phyloP scores from a whole-genome alignment of 2,329 filamentous ascomycete species.

The Clarireedia paspali region DNA sequence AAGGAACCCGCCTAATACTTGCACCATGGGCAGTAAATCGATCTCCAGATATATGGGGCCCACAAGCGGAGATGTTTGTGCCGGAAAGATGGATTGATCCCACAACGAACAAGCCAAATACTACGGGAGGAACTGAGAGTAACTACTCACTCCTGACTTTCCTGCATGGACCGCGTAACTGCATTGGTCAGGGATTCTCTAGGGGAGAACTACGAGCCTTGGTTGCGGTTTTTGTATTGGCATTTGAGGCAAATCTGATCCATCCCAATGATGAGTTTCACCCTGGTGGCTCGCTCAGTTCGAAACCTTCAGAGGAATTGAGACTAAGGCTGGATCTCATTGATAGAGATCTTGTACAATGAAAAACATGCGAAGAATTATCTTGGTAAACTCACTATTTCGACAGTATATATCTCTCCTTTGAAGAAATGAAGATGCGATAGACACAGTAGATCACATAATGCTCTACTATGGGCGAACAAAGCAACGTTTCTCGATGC shows the following conservation, averaged over 20 bases:
- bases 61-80: not conserved
- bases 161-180: not conserved
- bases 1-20: not conserved
- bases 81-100: not conserved
- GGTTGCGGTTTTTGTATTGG: not conserved
- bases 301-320: not conserved
- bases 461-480: too few species aligned
- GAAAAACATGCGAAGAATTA: too few species aligned
- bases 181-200: not conserved
- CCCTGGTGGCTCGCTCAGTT: not conserved
- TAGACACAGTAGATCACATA: too few species aligned
- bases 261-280: not conserved
- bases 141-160: not conserved
- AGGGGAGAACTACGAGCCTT: not conserved
- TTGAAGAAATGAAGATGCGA: too few species aligned
- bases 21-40: not conserved
- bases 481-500: too few species aligned
- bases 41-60: not conserved
- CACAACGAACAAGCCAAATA: not conserved
- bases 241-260: not conserved
- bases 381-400: too few species aligned
- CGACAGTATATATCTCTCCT: too few species aligned
- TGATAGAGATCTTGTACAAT: too few species aligned
- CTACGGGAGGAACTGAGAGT: not conserved
- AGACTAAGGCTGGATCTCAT: not conserved